Conservation (phyloP, 495 filamentous ascomycete genomes). For the Monascus purpureus region DNA sequence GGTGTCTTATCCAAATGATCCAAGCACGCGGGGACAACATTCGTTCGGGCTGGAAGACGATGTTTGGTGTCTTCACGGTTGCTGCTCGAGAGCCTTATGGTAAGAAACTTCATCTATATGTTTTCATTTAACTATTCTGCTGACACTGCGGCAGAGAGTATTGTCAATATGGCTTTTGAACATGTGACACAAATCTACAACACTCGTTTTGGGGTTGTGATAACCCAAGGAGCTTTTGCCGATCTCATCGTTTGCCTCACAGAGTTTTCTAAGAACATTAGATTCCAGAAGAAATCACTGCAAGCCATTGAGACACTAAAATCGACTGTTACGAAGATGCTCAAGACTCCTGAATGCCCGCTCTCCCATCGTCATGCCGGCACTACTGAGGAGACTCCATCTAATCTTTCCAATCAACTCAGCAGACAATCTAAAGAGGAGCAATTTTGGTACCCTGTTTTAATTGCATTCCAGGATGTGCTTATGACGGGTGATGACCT, state of each 20-base stretch:
- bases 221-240: constrained; percentile 91
- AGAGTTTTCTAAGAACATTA: constrained; percentile 95
- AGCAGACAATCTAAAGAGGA: constrained; percentile 66
- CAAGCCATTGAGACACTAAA: constrained; percentile 93
- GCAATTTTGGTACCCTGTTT: constrained; percentile 94
- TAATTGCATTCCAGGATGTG: constrained; percentile 97
- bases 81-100: constrained; percentile 83
- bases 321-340: constrained; percentile 82
- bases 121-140: constrained; percentile 1
- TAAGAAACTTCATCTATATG: constrained; percentile 14
- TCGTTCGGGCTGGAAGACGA: constrained; percentile 93
- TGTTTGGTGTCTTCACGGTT: constrained; percentile 98
- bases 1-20: constrained; percentile 98
- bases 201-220: constrained; percentile 88
- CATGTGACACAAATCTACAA: constrained; percentile 98
- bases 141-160: constrained; percentile 50
- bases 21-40: constrained; percentile 93
- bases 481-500: constrained; percentile 98
- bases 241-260: constrained; percentile 93
- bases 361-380: constrained; percentile 45
- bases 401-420: constrained; percentile 34
- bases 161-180: constrained; percentile 92
- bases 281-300: constrained; percentile 93
- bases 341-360: constrained; percentile 90
- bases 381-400: constrained; percentile 28